Evolutionary conservation across 176 grass and related monocot genomes (phyloP), one percentile per base, ranked within the genome.

Genomic region (Tuctoria greenei): DNA sequence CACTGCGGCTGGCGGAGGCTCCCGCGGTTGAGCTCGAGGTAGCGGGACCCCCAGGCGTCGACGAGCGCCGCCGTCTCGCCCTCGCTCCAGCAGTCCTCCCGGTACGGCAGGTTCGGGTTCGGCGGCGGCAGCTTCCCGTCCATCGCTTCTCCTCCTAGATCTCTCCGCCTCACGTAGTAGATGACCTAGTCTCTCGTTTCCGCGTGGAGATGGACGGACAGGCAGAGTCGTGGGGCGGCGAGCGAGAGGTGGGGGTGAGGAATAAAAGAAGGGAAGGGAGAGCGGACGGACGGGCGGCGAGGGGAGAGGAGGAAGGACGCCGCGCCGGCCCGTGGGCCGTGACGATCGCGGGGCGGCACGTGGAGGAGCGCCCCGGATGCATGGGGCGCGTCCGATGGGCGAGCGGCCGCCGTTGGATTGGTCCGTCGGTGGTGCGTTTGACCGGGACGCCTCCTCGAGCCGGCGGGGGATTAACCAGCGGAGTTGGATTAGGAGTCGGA

Each of bases 71-170:
- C 88, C 49, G 95, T 98, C 86, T 98, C 95, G 63, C 91, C 95
- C 64, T 98, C 95, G 89, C 95, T 98, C 95, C 95, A 98, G 84
- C 95, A 98, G 71, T 98, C 95, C 86, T 98, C 95, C 37, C 95
- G 66, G 86, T 94, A 98, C 1, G 95, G 95, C 72, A 98, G 73
- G 67, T 88, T 90, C n/a, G 91, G 83, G 79, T 93, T 97, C 46
- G 88, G 77, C 50, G 86, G 95, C 79, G 91, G 86, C 76, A 81
- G 54, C 78, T 86, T 89, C 51, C 85, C 90, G 83, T 81, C 85
- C 84, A 83, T 85, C 41, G 59, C 45, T 2, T 1, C 11, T 16
- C 45, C 64, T 37, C 26, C 35, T 52, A 81, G 84, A 86, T 86
- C 73, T 81, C 73, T 34, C 38, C 28, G 57, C 67, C 38, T 79